Conservation (phyloP, 176 grass and related monocot species). For the Carex pumila region DNA sequence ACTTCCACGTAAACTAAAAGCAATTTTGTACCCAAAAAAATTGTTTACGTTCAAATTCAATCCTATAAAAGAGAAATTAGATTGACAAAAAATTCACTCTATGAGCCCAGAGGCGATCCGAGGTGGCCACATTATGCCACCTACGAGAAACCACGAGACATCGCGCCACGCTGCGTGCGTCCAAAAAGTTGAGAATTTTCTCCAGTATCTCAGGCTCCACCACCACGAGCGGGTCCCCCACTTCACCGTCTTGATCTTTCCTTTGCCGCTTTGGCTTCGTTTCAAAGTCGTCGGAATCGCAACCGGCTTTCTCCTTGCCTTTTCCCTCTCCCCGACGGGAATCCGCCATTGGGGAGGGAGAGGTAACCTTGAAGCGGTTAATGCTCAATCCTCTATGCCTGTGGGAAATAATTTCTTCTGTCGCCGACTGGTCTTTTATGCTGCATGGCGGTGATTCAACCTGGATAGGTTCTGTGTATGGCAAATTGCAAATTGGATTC, state of each 20-base stretch:
- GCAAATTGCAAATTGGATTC: no score
- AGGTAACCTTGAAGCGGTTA: no score
- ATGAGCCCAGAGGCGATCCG: constrained; percentile 56
- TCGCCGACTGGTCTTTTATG: neutral
- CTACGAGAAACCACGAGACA: constrained; percentile 48
- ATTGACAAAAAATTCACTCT: constrained; percentile 30
- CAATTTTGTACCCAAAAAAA: neutral
- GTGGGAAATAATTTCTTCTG: neutral
- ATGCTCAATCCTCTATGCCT: no score
- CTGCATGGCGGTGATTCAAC: no score
- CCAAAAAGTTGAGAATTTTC: constrained; percentile 48
- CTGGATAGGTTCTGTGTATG: no score
- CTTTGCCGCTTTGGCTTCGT: neutral
- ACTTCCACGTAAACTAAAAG: neutral
- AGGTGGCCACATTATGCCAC: constrained; percentile 47
- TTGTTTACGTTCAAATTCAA: no score
- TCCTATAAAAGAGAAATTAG: neutral
- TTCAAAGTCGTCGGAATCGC: neutral
- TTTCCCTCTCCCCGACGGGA: neutral
- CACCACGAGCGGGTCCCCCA: constrained; percentile 41
- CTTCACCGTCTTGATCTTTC: neutral
- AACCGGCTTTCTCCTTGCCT: neutral
- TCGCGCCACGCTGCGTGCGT: constrained; percentile 70
- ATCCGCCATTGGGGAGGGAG: neutral
- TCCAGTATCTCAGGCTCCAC: constrained; percentile 45